phyloP scores from a whole-genome alignment of 164 flowering plant genomes.

The Tinospora cordifolia region DNA sequence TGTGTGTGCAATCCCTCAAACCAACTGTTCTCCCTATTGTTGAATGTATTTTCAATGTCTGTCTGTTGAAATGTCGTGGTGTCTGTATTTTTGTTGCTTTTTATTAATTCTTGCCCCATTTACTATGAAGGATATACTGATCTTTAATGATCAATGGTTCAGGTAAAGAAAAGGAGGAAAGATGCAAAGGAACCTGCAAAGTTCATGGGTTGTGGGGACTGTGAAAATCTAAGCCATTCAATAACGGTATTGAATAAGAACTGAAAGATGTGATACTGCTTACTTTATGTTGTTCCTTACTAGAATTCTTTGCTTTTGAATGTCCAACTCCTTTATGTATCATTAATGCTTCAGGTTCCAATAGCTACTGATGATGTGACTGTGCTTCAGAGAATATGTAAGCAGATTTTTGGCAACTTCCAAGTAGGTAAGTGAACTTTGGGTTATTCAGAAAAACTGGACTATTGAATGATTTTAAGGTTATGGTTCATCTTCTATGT shows the following conservation, averaged over 20 bases:
- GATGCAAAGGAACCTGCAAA: slow-evolving; percentile 81
- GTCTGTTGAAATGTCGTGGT: not conserved
- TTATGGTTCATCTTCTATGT: too few species aligned
- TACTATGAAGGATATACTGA: not conserved
- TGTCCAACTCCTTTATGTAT: slow-evolving; percentile 1
- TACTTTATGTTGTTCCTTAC: not conserved
- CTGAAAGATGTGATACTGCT: not conserved
- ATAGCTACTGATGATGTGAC: slow-evolving; percentile 73
- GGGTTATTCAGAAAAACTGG: not conserved
- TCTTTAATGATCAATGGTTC: slow-evolving; percentile 8
- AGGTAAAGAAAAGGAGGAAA: slow-evolving; percentile 82
- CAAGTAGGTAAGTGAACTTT: slow-evolving; percentile 40
- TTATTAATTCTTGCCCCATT: not conserved
- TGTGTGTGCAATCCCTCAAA: too few species aligned
- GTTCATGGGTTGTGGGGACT: slow-evolving; percentile 90
- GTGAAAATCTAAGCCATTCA: slow-evolving; percentile 90
- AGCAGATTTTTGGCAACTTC: slow-evolving; percentile 70
- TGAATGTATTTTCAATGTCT: not conserved
- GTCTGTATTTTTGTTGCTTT: not conserved
- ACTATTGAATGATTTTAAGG: not conserved
- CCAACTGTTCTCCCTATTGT: too few species aligned
- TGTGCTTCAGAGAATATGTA: slow-evolving; percentile 70
- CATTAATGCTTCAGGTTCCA: slow-evolving; percentile 52
- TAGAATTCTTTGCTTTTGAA: not conserved
- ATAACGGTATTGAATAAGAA: slow-evolving; percentile 44